Percentiles rank a stretch among this genome's conserved stretches.
Conservation (phyloP, 1,284 basidiomycete species). For the Boletus sp. region DNA sequence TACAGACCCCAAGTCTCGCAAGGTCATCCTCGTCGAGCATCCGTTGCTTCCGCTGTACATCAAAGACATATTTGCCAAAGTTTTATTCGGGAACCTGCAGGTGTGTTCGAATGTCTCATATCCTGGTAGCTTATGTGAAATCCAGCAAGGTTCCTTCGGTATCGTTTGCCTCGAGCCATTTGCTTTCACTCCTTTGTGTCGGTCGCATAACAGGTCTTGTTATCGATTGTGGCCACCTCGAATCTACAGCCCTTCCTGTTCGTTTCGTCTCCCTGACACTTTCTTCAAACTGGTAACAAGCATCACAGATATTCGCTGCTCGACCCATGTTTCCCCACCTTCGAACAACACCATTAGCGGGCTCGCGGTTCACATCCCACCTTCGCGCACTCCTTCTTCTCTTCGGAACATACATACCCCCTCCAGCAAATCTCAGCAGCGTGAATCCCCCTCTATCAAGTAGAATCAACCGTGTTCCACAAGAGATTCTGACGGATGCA, state of each 20-base stretch:
- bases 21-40: constrained; percentile 89
- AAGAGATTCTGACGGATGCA: constrained; percentile 67
- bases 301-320: constrained; percentile 76
- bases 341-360: constrained; percentile 79
- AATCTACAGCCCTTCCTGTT: constrained; percentile 85
- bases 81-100: constrained; percentile 89
- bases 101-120: constrained; percentile 40
- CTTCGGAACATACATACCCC: constrained; percentile 78
- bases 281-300: background rate
- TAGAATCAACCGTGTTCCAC: constrained; percentile 63
- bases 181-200: constrained; percentile 79
- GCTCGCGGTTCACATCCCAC: constrained; percentile 68
- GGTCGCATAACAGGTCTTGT: constrained; percentile 92
- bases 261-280: constrained; percentile 28
- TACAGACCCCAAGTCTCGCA: constrained; percentile 90
- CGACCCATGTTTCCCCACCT: constrained; percentile 81
- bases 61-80: constrained; percentile 82
- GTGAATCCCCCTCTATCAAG: constrained; percentile 59
- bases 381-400: constrained; percentile 74
- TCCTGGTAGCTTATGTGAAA: background rate
- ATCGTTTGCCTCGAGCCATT: constrained; percentile 85
- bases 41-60: constrained; percentile 82
- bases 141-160: constrained; percentile 76
- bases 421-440: constrained; percentile 64
- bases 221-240: constrained; percentile 87